These are phyloP conservation scores for Toxicodendron radicans DNA, from an alignment of 345 rosid species.

Conservation along the genomic window DNA sequence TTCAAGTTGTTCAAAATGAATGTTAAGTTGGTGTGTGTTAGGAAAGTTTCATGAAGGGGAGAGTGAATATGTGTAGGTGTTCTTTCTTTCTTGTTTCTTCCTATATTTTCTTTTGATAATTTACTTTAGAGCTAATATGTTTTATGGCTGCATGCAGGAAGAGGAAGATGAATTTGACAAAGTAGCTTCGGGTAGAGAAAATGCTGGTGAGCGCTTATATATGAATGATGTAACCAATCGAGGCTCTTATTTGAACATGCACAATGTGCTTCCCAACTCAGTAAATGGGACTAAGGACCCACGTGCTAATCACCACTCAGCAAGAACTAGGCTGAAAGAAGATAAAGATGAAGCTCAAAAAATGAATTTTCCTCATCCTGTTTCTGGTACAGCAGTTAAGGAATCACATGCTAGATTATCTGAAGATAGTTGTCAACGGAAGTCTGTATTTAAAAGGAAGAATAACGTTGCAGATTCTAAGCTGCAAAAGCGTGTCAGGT, in stretches of 20 bases:
- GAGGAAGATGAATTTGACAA: constrained; percentile 88
- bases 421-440: constrained; percentile 24
- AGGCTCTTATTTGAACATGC: constrained; percentile 42
- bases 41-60: neutral
- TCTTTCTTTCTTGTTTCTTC: neutral
- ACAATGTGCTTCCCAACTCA: constrained; percentile 35
- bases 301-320: constrained; percentile 71
- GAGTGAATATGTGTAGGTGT: neutral
- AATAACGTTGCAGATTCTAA: constrained; percentile 37
- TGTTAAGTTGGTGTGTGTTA: neutral
- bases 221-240: constrained; percentile 41
- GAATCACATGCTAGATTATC: constrained; percentile 10
- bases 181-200: constrained; percentile 66
- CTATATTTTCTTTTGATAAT: neutral
- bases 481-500: constrained; percentile 60
- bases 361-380: constrained; percentile 22
- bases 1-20: neutral
- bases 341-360: constrained; percentile 61
- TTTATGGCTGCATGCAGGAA: constrained; percentile 42
- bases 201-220: constrained; percentile 47
- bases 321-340: constrained; percentile 70
- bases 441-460: constrained; percentile 68
- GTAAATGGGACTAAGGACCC: constrained; percentile 46
- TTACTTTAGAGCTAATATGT: neutral
- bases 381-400: constrained; percentile 25